Evolutionary conservation across 2,329 filamentous ascomycete genomes (phyloP).

Genomic region (Elsinoe australis): DNA sequence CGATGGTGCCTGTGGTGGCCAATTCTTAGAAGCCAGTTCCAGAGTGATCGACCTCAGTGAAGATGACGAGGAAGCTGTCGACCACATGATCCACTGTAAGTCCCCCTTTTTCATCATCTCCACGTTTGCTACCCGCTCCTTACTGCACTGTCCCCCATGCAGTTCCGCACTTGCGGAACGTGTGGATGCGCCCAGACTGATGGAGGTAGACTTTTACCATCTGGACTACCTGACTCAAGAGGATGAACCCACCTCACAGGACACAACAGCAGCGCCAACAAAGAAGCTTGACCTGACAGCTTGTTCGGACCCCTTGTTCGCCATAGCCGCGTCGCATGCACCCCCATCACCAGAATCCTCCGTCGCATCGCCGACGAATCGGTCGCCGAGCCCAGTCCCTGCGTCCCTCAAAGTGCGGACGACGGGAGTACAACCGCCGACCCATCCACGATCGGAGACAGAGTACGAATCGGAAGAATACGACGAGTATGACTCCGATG

Average conservation of each 20-base stretch:
- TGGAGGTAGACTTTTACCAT: conserved; percentile 32
- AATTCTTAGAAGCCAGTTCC: conserved; percentile 30
- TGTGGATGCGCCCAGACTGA: no score
- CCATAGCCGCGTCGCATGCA: conserved; percentile 29
- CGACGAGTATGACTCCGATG: conserved; percentile 32
- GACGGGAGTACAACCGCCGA: conserved; percentile 21
- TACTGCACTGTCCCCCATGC: no score
- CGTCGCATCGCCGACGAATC: conserved; percentile 1
- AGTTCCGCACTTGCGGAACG: no score
- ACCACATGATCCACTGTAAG: conserved; percentile 35
- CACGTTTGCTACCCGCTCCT: no score
- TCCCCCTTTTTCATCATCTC: conserved; percentile 10
- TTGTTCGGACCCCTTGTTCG: conserved; percentile 32
- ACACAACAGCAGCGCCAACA: not conserved
- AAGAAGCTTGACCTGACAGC: conserved; percentile 30
- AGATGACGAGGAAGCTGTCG: conserved; percentile 34
- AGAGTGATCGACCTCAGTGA: conserved; percentile 33
- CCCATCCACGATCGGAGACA: conserved; percentile 28
- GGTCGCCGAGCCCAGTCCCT: conserved; percentile 15
- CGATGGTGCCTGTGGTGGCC: conserved; percentile 33
- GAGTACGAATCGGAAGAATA: conserved; percentile 30
- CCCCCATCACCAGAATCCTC: conserved; percentile 17
- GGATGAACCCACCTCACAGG: conserved; percentile 22
- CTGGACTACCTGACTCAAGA: conserved; percentile 31
- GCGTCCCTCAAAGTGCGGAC: conserved; percentile 9